Conservation (phyloP, 2,329 filamentous ascomycete genomes). For the Dactylellina haptotyla region DNA sequence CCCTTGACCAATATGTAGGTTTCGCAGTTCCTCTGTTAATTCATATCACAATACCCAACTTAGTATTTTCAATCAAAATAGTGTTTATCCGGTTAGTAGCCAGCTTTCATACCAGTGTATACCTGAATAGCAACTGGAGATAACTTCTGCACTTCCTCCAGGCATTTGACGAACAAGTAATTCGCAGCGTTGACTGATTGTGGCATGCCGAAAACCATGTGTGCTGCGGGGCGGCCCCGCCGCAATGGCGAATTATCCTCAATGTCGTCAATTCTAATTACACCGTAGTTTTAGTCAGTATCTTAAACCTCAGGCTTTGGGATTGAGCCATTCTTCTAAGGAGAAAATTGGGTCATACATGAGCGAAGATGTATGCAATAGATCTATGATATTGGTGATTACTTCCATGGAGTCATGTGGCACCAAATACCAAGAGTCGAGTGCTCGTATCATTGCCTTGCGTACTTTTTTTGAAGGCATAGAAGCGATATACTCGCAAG, state of each 20-base stretch:
- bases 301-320: no score
- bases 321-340: no score
- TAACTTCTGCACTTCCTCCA: background rate
- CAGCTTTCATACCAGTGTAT: background rate
- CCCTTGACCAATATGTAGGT: constrained; percentile 6
- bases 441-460: constrained; percentile 8
- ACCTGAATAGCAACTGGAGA: background rate
- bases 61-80: background rate
- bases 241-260: constrained; percentile 5
- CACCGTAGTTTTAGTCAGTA: no score
- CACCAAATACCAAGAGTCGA: constrained; percentile 20
- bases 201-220: constrained; percentile 10
- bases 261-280: constrained; percentile 11
- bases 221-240: background rate
- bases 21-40: constrained; percentile 5
- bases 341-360: no score
- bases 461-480: constrained; percentile 19
- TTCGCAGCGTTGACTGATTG: constrained; percentile 16
- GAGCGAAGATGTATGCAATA: constrained; percentile 12
- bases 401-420: background rate
- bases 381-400: constrained; percentile 10
- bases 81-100: background rate
- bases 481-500: background rate
- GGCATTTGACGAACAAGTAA: constrained; percentile 10
- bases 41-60: background rate